A percentile compares a stretch with the other conserved stretches of the same genome.
phyloP scores from a whole-genome alignment of 202 grass and related monocot genomes.

The Musa balbisiana region DNA sequence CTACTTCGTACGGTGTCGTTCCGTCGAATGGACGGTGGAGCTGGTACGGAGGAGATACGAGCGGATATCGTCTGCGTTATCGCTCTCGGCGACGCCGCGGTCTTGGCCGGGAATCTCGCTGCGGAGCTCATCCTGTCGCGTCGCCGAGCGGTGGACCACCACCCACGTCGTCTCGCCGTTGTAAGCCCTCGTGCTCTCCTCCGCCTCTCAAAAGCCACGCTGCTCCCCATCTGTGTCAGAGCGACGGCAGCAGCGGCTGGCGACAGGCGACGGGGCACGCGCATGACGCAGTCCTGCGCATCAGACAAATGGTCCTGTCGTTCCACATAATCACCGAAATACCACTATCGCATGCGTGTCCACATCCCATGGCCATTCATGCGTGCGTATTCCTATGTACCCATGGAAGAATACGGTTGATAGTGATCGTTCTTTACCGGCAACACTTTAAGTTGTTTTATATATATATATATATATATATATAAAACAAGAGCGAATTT shows the following conservation, averaged over 20 bases:
- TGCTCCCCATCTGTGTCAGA: not conserved
- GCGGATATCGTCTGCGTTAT: too few relatives aligned
- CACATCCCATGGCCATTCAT: not conserved
- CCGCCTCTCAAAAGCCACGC: not conserved
- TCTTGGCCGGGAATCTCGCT: not conserved
- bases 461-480: too few relatives aligned
- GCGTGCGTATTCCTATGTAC: not conserved
- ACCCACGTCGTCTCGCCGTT: not conserved
- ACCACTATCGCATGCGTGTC: not conserved
- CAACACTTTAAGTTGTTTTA: too few relatives aligned
- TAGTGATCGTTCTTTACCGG: too few relatives aligned
- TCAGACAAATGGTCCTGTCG: too few relatives aligned
- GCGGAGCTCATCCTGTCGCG: conserved; percentile 1
- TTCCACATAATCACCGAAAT: not conserved
- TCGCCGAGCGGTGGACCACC: not conserved
- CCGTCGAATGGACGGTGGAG: not conserved
- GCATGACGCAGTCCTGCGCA: not conserved
- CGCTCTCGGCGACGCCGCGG: not conserved
- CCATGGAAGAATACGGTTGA: too few relatives aligned
- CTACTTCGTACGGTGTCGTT: too few relatives aligned
- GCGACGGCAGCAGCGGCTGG: not conserved
- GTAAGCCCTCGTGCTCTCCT: not conserved
- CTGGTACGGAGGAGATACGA: not conserved
- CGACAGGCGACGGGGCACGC: not conserved
- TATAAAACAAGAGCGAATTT: too few relatives aligned